Conservation (phyloP, 352 stramenopile species). For the Pythium sp. region DNA sequence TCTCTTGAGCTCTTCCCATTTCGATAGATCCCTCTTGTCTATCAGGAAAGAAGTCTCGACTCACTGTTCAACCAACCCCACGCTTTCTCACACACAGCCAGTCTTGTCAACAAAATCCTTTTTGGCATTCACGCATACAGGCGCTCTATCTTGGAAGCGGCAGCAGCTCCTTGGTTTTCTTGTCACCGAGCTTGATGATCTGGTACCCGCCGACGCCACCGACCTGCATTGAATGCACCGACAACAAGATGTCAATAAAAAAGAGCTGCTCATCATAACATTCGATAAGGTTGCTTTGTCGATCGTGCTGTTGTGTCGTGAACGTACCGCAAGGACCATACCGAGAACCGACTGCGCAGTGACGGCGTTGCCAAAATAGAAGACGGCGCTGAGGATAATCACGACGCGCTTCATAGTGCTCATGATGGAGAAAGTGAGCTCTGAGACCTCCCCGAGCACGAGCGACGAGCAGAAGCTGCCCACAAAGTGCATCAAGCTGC, state of each 20-base stretch:
- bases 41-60: background rate
- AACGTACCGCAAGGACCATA: constrained; percentile 65
- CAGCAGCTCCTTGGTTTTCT: constrained; percentile 22
- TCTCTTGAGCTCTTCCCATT: background rate
- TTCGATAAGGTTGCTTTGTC: background rate
- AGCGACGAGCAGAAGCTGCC: constrained; percentile 79
- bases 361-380: constrained; percentile 85
- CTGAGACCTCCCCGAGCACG: constrained; percentile 81
- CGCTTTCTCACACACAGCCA: background rate
- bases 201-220: constrained; percentile 76
- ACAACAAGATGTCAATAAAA: constrained; percentile 9
- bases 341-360: constrained; percentile 63
- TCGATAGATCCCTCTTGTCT: background rate
- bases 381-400: constrained; percentile 79
- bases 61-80: background rate
- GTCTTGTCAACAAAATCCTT: background rate
- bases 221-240: constrained; percentile 27
- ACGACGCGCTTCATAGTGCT: constrained; percentile 88
- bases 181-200: constrained; percentile 69
- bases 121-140: background rate
- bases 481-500: constrained; percentile 83
- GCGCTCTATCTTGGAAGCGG: constrained; percentile 2
- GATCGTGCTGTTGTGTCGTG: background rate
- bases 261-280: background rate
- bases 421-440: constrained; percentile 90